Base-by-base conservation (phyloP, 108 stramenopile genomes). In the Pseudonitzschia multiseries region DNA sequence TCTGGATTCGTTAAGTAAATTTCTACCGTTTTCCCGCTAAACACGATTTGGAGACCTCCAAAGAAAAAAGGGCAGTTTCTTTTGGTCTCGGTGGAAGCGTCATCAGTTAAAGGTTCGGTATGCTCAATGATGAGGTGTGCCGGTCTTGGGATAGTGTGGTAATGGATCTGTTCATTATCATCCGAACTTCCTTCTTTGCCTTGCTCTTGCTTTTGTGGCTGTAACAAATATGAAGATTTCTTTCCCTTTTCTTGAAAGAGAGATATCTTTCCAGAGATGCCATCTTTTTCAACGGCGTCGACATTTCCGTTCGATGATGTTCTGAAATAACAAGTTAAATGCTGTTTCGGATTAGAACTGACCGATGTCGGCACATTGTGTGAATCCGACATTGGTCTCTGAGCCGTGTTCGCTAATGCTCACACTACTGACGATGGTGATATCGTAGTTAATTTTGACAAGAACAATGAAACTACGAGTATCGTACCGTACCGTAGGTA, bases 11-110 rank as follows among this genome's bases (percentile, higher is more conserved):
- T 79, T 17, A 78, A 40, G 33, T 78, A 83, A 0, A 83, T 68
- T 48, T 83, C 77, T 2, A 69, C 48, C 5, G 66, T 62, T 22
- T 64, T 67, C 9, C 73, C 69, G 43, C 59, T 78, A 57, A 54
- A 68, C 6, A 83, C 52, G 27, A 78, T 66, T 61, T 83, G 82
- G 53, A 83, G 74, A n/a, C 82, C 82, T 31, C 82, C 82, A 24
- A 83, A 54, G 43, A 78, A 74, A 36, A 78, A 78, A 2, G 42
- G 20, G n/a, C 32, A 36, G 26, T 70, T 33, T 5, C 40, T 43
- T 60, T 42, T 54, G 10, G 52, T 13, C 36, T 33, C 28, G n/a
- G 50, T 22, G 29, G 48, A 22, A 6, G 51, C 2, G 17, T 54
- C n/a, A 29, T 40, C 41, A 48, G 46, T 2, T 36, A 36, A 5